These are phyloP conservation scores for Sporothrix dimorphospora DNA, from an alignment of 2,329 filamentous ascomycete genomes.

Conservation along the genomic window DNA sequence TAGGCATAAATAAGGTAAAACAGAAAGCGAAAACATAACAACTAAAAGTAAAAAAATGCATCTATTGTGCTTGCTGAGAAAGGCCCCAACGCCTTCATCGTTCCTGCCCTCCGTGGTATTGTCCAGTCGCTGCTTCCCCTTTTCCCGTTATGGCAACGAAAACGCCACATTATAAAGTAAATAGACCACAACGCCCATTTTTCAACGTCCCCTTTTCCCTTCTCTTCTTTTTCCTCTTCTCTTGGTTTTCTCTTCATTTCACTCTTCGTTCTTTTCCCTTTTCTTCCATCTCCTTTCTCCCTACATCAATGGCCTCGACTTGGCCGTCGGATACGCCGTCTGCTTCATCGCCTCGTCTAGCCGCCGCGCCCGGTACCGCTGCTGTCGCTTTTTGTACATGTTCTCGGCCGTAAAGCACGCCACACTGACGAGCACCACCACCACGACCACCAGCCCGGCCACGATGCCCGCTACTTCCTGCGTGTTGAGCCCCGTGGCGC, in stretches of 20 bases:
- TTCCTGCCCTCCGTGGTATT: background rate
- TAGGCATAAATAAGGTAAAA: too few species aligned
- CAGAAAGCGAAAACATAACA: too few species aligned
- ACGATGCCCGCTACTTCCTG: constrained; percentile 29
- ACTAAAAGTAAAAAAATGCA: too few species aligned
- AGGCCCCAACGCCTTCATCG: background rate
- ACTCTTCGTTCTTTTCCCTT: too few species aligned
- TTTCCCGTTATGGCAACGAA: background rate
- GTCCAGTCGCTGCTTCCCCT: background rate
- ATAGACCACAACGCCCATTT: background rate
- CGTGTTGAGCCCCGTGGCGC: constrained; percentile 20
- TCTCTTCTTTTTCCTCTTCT: background rate
- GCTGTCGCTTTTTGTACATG: constrained; percentile 33
- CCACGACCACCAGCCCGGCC: constrained; percentile 25
- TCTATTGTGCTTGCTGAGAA: background rate
- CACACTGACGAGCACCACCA: constrained; percentile 24
- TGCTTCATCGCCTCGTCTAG: background rate
- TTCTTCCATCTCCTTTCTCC: background rate
- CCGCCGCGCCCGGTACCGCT: background rate
- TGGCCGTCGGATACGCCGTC: background rate
- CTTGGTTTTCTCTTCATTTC: too few species aligned
- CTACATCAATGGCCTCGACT: constrained; percentile 6
- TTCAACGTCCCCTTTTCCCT: background rate
- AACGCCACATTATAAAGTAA: constrained; percentile 4
- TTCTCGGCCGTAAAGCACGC: constrained; percentile 28